These are phyloP conservation scores for Citrus trifoliata DNA, from an alignment of 345 rosid genomes.

Conservation along the genomic window DNA sequence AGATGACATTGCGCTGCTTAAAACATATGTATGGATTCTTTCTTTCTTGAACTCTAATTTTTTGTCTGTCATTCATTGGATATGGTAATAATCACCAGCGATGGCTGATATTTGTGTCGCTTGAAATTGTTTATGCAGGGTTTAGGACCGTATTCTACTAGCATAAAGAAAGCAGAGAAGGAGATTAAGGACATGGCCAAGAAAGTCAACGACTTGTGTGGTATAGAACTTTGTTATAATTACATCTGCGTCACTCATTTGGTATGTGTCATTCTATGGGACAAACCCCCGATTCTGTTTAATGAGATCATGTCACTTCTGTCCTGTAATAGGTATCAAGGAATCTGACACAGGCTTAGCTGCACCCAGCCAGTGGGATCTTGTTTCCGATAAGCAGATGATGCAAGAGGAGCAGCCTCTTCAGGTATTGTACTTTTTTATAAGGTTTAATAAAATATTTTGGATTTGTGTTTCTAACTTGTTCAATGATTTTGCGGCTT, in stretches of 20 bases:
- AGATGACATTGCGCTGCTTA: slow-evolving; percentile 92
- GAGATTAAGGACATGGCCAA: slow-evolving; percentile 91
- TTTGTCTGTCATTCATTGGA: background rate
- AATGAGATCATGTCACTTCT: background rate
- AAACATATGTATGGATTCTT: slow-evolving; percentile 58
- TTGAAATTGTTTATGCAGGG: slow-evolving; percentile 43
- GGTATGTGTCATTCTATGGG: background rate
- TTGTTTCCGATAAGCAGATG: slow-evolving; percentile 97
- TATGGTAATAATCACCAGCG: background rate
- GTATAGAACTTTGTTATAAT: slow-evolving; percentile 32
- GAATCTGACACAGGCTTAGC: slow-evolving; percentile 98
- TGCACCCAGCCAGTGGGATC: slow-evolving; percentile 99
- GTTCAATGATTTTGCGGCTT: background rate
- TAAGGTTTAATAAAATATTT: background rate
- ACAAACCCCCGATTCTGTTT: background rate
- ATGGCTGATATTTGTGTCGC: background rate
- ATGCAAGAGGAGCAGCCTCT: slow-evolving; percentile 99
- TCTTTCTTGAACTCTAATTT: slow-evolving; percentile 6
- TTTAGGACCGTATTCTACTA: slow-evolving; percentile 79
- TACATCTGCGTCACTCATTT: background rate
- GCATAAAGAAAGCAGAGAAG: slow-evolving; percentile 87
- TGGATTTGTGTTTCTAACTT: background rate
- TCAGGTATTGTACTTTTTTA: slow-evolving; percentile 35
- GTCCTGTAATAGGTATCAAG: slow-evolving; percentile 59
- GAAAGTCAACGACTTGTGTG: slow-evolving; percentile 83